Evolutionary conservation across 2,329 filamentous ascomycete genomes (phyloP).

Genomic region (Gaeumannomyces tritici): DNA sequence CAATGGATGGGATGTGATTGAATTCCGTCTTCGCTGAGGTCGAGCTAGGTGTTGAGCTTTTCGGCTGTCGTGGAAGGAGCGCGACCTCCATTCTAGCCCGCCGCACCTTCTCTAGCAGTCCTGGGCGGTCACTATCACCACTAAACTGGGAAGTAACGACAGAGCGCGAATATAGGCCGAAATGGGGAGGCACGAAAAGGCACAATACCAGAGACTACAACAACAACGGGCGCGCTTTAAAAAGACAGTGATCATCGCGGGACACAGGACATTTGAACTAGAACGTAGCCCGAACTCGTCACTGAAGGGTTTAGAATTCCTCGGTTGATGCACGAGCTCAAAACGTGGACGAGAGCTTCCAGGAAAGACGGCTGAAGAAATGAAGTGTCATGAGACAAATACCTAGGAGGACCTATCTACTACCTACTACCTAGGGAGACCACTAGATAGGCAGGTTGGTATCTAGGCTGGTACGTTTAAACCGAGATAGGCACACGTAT

Average conservation of each 20-base stretch:
- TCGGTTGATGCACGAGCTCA: not conserved
- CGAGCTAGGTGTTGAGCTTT: too few species aligned
- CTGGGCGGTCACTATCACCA: not conserved
- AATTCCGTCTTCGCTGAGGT: too few species aligned
- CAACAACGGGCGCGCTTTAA: not conserved
- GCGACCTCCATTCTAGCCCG: too few species aligned
- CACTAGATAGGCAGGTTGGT: not conserved
- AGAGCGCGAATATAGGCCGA: too few species aligned
- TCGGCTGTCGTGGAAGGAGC: too few species aligned
- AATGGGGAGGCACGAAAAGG: too few species aligned
- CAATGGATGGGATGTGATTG: too few species aligned
- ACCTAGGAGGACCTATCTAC: not conserved
- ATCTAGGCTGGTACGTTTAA: not conserved
- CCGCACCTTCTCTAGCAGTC: not conserved
- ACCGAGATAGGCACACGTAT: too few species aligned
- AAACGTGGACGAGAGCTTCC: not conserved
- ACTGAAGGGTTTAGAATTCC: not conserved
- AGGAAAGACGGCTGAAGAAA: not conserved
- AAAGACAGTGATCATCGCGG: not conserved
- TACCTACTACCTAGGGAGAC: too few species aligned
- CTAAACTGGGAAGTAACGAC: not conserved
- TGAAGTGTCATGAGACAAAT: not conserved
- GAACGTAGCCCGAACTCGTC: not conserved
- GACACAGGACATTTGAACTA: not conserved
- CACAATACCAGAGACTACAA: too few species aligned